Percentiles rank a stretch among this genome's conserved stretches.
Evolutionary conservation across 768 basidiomycete genomes (phyloP).

Genomic region (Russula lepida): DNA sequence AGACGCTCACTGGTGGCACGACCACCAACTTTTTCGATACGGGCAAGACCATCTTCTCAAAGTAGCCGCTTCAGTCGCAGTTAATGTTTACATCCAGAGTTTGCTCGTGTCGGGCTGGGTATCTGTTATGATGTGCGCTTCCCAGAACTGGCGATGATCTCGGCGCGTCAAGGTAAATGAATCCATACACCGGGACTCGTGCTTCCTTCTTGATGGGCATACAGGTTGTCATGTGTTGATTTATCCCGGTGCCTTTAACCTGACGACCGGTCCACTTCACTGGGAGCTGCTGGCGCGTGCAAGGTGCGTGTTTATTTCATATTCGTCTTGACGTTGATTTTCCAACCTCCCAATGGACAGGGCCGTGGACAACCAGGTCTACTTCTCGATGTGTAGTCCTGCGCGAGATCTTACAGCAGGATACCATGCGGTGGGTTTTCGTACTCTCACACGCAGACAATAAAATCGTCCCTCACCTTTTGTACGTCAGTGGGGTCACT

Average conservation of each 20-base stretch:
- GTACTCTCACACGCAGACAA: neutral
- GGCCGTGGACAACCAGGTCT: constrained; percentile 96
- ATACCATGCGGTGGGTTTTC: constrained; percentile 73
- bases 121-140: constrained; percentile 96
- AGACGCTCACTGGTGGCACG: constrained; percentile 72
- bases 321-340: neutral
- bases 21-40: constrained; percentile 79
- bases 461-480: neutral
- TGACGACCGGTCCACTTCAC: constrained; percentile 90
- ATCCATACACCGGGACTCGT: neutral
- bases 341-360: constrained; percentile 34
- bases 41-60: constrained; percentile 30
- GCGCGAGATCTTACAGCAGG: constrained; percentile 73
- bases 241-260: constrained; percentile 93
- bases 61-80: neutral
- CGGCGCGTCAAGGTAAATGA: constrained; percentile 68
- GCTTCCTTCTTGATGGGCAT: neutral
- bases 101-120: constrained; percentile 92
- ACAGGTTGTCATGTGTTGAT: constrained; percentile 80
- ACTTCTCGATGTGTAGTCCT: constrained; percentile 91
- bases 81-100: constrained; percentile 45
- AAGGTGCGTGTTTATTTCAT: constrained; percentile 38
- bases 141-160: constrained; percentile 88
- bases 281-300: constrained; percentile 90
- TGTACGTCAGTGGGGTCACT: constrained; percentile 72